Evolutionary conservation across 2,329 filamentous ascomycete genomes (phyloP).

Genomic region (Xylaria sp.): DNA sequence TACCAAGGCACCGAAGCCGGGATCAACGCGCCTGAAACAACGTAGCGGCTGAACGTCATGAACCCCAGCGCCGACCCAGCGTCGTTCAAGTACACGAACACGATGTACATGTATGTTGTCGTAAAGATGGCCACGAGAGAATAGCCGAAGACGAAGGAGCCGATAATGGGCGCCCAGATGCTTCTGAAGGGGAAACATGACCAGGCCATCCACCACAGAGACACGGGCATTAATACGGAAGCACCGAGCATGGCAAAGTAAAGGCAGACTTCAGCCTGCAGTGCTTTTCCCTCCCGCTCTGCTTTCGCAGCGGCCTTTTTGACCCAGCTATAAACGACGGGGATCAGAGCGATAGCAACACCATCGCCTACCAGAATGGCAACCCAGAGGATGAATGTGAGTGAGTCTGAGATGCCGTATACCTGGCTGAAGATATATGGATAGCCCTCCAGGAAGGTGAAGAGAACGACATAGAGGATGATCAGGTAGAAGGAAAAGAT

Average conservation of each 20-base stretch:
- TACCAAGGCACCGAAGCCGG: not conserved
- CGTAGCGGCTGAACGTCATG: not conserved
- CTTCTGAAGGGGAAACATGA: not conserved
- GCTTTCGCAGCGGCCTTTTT: not conserved
- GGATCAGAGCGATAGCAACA: not conserved
- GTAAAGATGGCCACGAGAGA: constrained; percentile 2
- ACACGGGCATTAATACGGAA: not conserved
- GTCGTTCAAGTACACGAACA: not conserved
- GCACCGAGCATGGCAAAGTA: not conserved
- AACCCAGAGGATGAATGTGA: not conserved
- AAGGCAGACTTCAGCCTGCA: not conserved
- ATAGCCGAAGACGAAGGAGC: not conserved
- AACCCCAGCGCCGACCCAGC: not conserved
- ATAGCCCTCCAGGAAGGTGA: not conserved
- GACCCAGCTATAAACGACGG: not conserved
- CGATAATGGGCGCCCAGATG: not conserved
- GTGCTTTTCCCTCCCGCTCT: not conserved
- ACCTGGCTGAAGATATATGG: not conserved
- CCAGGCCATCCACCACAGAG: not conserved
- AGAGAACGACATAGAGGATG: not conserved
- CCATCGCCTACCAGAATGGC: not conserved
- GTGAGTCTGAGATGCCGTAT: not conserved
- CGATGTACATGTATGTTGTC: not conserved
- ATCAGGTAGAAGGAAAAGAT: not conserved
- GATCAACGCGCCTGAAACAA: not conserved